Evolutionary conservation across 1,284 basidiomycete genomes (phyloP).

Genomic region (Trichosporon inkin): DNA sequence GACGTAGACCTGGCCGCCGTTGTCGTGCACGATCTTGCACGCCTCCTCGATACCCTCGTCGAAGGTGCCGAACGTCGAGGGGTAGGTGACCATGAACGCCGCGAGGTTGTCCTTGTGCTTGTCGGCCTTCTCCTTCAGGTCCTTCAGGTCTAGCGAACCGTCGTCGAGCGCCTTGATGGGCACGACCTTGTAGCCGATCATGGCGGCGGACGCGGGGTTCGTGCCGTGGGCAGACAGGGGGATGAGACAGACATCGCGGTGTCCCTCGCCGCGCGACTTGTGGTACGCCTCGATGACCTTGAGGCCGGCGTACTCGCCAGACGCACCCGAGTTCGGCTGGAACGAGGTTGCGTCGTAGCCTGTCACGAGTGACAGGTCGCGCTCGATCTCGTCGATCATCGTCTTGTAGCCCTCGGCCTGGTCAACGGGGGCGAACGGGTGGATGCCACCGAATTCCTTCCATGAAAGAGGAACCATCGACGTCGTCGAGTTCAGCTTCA

Average conservation of each 20-base stretch:
- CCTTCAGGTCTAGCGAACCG: conserved; percentile 82
- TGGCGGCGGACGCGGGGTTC: conserved; percentile 90
- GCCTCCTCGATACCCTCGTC: conserved; percentile 89
- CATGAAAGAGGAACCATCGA: conserved; percentile 95
- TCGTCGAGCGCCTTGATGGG: conserved; percentile 82
- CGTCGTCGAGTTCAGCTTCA: conserved; percentile 95
- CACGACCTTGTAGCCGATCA: conserved; percentile 96
- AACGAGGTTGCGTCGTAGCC: conserved; percentile 92
- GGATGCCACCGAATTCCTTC: conserved; percentile 83
- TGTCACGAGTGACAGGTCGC: conserved; percentile 87
- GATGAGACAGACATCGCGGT: conserved; percentile 89
- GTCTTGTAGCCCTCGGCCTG: conserved; percentile 84
- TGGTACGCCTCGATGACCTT: conserved; percentile 92
- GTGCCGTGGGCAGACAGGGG: conserved; percentile 95
- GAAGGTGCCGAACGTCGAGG: conserved; percentile 95
- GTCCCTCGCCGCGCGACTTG: conserved; percentile 74
- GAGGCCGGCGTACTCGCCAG: conserved; percentile 90
- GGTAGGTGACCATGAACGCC: conserved; percentile 96
- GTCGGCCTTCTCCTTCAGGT: conserved; percentile 80
- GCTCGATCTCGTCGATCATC: conserved; percentile 85
- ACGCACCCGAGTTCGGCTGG: conserved; percentile 96
- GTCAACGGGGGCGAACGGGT: conserved; percentile 86
- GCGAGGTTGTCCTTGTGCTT: conserved; percentile 88
- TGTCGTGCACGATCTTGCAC: conserved; percentile 87
- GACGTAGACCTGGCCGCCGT: conserved; percentile 95